Percentiles rank a stretch among this genome's conserved stretches.
Evolutionary conservation across 208 protist genomes (phyloP).

Genomic region (Trypanosoma vivax): DNA sequence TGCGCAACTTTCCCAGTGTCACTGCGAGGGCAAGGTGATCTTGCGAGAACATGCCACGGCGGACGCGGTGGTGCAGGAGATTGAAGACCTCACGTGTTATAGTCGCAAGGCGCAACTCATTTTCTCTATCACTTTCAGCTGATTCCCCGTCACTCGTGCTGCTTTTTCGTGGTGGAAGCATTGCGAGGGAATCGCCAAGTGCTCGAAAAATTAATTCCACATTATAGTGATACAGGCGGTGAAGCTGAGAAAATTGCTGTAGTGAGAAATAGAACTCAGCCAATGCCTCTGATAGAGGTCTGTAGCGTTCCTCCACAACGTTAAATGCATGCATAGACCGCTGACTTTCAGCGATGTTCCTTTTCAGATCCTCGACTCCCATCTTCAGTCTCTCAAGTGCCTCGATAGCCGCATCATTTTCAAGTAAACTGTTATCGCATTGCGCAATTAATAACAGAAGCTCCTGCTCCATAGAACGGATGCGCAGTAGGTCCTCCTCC

Average conservation of each 20-base stretch:
- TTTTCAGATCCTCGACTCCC: conserved; percentile 84
- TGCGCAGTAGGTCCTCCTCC: conserved; percentile 91
- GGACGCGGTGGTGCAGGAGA: conserved; percentile 64
- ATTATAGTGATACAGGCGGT: conserved; percentile 96
- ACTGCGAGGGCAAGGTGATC: conserved; percentile 93
- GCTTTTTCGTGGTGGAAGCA: conserved; percentile 26
- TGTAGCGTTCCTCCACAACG: conserved; percentile 82
- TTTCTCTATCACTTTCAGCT: conserved; percentile 16
- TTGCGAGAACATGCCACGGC: conserved; percentile 90
- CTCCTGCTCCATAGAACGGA: conserved; percentile 94
- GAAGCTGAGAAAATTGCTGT: conserved; percentile 88
- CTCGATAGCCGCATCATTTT: conserved; percentile 95
- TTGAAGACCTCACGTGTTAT: conserved; percentile 65
- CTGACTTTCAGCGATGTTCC: conserved; percentile 90
- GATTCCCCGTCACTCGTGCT: background rate
- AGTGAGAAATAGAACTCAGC: conserved; percentile 95
- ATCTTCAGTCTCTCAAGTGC: conserved; percentile 93
- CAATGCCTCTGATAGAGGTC: conserved; percentile 87
- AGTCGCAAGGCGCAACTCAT: conserved; percentile 26
- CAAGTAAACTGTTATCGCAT: conserved; percentile 94
- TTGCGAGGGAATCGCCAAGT: conserved; percentile 74
- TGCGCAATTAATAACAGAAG: conserved; percentile 92
- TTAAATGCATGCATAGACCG: conserved; percentile 86
- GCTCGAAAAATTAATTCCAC: conserved; percentile 94
- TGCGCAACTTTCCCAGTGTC: conserved; percentile 88